Percentiles rank a stretch among this genome's conserved stretches.
Conservation (phyloP, 331 rosid species). For the Quercus phellos region DNA sequence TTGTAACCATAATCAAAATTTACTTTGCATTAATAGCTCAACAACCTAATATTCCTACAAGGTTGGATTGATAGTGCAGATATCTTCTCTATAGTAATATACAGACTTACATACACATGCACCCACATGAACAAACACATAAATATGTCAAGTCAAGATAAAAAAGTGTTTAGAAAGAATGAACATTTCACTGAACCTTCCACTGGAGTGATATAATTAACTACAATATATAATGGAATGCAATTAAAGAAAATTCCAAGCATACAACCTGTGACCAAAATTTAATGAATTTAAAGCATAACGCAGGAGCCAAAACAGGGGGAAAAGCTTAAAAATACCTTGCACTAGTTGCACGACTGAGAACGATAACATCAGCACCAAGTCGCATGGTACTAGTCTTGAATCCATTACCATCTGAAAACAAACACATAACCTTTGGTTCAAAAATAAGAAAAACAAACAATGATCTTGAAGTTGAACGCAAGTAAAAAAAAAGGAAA, state of each 20-base stretch:
- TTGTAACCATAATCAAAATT: background rate
- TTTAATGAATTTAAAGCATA: background rate
- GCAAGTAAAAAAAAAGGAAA: background rate
- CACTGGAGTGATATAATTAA: background rate
- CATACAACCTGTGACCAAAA: background rate
- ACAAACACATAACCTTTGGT: background rate
- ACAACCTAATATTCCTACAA: background rate
- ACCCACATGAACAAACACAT: background rate
- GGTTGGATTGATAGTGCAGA: background rate
- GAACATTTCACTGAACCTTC: background rate
- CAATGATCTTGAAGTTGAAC: constrained; percentile 8
- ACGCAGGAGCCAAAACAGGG: constrained; percentile 1
- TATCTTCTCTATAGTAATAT: background rate
- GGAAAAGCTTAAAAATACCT: constrained; percentile 38
- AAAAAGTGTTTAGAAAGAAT: background rate
- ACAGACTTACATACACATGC: background rate
- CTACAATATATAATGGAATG: background rate
- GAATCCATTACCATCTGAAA: constrained; percentile 96
- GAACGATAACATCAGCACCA: constrained; percentile 90
- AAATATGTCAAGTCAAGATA: background rate
- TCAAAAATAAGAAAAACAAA: background rate
- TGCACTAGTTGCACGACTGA: constrained; percentile 57
- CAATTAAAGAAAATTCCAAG: background rate
- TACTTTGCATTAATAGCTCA: background rate
- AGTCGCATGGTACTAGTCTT: constrained; percentile 96